phyloP scores from a whole-genome alignment of 441 rosid genomes.

The Populus hybrid region DNA sequence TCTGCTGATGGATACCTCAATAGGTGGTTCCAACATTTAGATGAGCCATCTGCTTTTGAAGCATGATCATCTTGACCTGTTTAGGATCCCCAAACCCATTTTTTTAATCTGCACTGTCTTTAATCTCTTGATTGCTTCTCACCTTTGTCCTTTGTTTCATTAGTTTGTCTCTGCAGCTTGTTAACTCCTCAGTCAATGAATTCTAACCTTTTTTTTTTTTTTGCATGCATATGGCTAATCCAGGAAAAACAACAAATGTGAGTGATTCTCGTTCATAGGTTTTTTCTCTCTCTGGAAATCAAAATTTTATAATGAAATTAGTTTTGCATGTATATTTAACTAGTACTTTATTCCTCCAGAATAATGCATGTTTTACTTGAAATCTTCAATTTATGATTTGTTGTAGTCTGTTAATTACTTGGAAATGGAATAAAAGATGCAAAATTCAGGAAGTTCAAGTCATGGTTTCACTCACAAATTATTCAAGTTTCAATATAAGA shows the following conservation, averaged over 20 bases:
- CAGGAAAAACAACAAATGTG: conserved; percentile 66
- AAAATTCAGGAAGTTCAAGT: neutral
- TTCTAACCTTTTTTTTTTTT: conserved; percentile 24
- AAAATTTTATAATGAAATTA: neutral
- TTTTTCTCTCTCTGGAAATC: neutral
- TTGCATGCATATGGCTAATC: conserved; percentile 28
- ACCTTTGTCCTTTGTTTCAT: conserved; percentile 7
- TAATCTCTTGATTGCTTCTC: neutral
- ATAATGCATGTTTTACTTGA: neutral
- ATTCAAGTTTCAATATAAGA: neutral
- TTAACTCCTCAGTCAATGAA: conserved; percentile 8
- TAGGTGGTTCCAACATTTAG: neutral
- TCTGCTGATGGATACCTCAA: neutral
- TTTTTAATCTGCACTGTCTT: neutral
- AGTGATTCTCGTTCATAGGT: conserved; percentile 5
- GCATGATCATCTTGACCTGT: neutral
- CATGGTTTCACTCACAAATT: neutral
- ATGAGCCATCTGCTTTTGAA: neutral
- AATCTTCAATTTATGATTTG: neutral
- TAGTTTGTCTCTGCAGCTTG: conserved; percentile 13
- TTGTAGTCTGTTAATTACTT: neutral
- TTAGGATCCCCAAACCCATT: neutral
- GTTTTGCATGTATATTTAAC: neutral
- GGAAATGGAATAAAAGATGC: neutral
- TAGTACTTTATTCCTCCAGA: no score